Evolutionary conservation across 2,329 filamentous ascomycete genomes (phyloP).

Genomic region (Colletotrichum navitas): DNA sequence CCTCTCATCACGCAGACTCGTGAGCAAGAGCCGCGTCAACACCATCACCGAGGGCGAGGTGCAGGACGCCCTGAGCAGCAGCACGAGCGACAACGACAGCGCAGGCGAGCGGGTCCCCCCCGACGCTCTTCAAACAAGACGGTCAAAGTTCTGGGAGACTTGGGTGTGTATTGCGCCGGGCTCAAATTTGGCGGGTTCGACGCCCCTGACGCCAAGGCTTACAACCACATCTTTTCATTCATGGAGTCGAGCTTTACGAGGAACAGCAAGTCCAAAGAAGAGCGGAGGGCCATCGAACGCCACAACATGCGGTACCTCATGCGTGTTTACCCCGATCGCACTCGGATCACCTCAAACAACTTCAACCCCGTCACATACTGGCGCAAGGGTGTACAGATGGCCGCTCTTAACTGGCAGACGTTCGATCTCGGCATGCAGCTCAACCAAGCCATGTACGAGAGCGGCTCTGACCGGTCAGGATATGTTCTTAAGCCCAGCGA

Average conservation of each 20-base stretch:
- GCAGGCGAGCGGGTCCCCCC: slow-evolving; percentile 67
- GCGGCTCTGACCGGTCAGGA: slow-evolving; percentile 85
- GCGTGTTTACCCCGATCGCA: slow-evolving; percentile 90
- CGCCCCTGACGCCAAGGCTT: slow-evolving; percentile 81
- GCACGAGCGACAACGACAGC: slow-evolving; percentile 85
- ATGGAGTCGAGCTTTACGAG: slow-evolving; percentile 89
- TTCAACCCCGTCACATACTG: slow-evolving; percentile 95
- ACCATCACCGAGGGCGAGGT: slow-evolving; percentile 70
- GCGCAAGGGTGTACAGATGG: slow-evolving; percentile 97
- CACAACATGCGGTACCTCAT: slow-evolving; percentile 95
- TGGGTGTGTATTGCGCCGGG: slow-evolving; percentile 81
- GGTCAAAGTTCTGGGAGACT: slow-evolving; percentile 81
- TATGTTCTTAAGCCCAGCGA: slow-evolving; percentile 95
- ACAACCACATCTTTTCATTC: slow-evolving; percentile 96
- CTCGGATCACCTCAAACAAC: slow-evolving; percentile 88
- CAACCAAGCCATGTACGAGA: slow-evolving; percentile 97
- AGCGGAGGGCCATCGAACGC: slow-evolving; percentile 82
- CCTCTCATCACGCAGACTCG: slow-evolving; percentile 63
- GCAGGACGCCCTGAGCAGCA: slow-evolving; percentile 67
- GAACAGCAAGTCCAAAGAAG: slow-evolving; percentile 80
- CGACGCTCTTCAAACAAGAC: slow-evolving; percentile 86
- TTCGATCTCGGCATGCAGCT: slow-evolving; percentile 96
- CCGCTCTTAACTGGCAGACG: slow-evolving; percentile 97
- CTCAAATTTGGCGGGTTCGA: slow-evolving; percentile 89
- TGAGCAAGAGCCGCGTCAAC: slow-evolving; percentile 66